Base-by-base conservation (phyloP, 2,329 filamentous ascomycete genomes). In the Tympanopsis confertula region DNA sequence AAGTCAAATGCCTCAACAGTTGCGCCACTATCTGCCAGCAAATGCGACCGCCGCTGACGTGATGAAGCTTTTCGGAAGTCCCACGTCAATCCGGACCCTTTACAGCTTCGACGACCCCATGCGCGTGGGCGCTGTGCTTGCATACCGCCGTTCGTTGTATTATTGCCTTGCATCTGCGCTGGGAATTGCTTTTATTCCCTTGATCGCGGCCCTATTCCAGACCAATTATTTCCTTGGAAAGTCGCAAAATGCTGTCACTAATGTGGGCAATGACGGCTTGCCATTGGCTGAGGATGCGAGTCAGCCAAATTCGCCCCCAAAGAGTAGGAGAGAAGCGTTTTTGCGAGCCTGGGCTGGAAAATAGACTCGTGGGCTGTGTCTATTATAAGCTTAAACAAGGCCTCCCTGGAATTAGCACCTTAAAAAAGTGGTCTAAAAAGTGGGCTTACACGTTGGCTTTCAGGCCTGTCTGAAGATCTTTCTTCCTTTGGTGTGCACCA, bases 341-440 rank as follows among this genome's bases (percentile, higher is more conserved):
- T 28, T 54, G 20, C 41, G 47, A n/a, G 52, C 52, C 38, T 53
- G 49, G 50, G 46, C 50, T 42, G 53, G 39, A 53, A 53, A 39
- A 52, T 47, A 2, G 43, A 15, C 2, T 45, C 44, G 20, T 48
- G n/a, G n/a, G n/a, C n/a, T n/a, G n/a, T n/a, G n/a, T n/a, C n/a
- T n/a, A n/a, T n/a, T n/a, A n/a, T n/a, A n/a, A n/a, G n/a, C n/a
- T n/a, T n/a, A n/a, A n/a, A n/a, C n/a, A n/a, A n/a, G n/a, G n/a
- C n/a, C n/a, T n/a, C n/a, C n/a, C n/a, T n/a, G n/a, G n/a, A n/a
- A n/a, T n/a, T n/a, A n/a, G n/a, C n/a, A n/a, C n/a, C n/a, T n/a
- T n/a, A n/a, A n/a, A n/a, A n/a, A n/a, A n/a, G n/a, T n/a, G n/a
- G n/a, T n/a, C n/a, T n/a, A n/a, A n/a, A n/a, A n/a, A n/a, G n/a